Evolutionary conservation across 2,329 filamentous ascomycete species (phyloP).

Genomic region (Fusarium sp.): DNA sequence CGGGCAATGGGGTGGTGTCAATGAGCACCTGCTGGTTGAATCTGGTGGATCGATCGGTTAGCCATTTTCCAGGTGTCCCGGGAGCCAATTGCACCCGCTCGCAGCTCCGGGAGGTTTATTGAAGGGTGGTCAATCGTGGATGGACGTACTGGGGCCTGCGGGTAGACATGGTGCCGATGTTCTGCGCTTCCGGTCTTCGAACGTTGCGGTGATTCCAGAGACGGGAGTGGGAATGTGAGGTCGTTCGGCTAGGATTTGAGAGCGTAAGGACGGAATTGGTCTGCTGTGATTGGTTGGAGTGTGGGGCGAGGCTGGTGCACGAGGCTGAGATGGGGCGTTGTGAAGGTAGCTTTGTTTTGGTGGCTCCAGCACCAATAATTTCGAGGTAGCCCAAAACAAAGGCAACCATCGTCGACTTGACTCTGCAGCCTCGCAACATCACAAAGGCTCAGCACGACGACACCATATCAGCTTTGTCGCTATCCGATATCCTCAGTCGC

Average conservation of each 20-base stretch:
- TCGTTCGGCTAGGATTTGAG: slow-evolving; percentile 50
- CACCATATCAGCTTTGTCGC: not conserved
- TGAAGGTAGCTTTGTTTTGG: slow-evolving; percentile 44
- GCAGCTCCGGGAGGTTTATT: not conserved
- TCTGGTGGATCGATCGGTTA: slow-evolving; percentile 63
- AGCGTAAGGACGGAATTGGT: slow-evolving; percentile 56
- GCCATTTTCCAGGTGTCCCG: slow-evolving; percentile 33
- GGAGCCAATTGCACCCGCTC: slow-evolving; percentile 38
- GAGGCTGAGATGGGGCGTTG: slow-evolving; percentile 29
- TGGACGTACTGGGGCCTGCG: slow-evolving; percentile 57
- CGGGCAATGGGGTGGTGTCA: slow-evolving; percentile 95
- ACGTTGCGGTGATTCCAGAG: slow-evolving; percentile 45
- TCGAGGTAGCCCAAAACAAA: slow-evolving; percentile 41
- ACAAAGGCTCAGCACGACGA: not conserved
- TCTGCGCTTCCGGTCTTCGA: slow-evolving; percentile 44
- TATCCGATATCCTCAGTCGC: not conserved
- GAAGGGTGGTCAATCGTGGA: not conserved
- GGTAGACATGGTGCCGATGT: slow-evolving; percentile 54
- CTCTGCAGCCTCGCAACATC: slow-evolving; percentile 32
- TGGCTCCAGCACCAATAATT: slow-evolving; percentile 46
- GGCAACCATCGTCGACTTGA: slow-evolving; percentile 18
- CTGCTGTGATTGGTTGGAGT: slow-evolving; percentile 50
- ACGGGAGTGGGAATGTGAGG: slow-evolving; percentile 44
- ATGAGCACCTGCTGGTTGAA: slow-evolving; percentile 95
- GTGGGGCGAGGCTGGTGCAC: slow-evolving; percentile 48